A percentile compares a stretch with the other conserved stretches of the same genome.
These are phyloP conservation scores for Claviceps pazoutovae DNA, from an alignment of 2,329 filamentous ascomycete genomes.

Conservation along the genomic window DNA sequence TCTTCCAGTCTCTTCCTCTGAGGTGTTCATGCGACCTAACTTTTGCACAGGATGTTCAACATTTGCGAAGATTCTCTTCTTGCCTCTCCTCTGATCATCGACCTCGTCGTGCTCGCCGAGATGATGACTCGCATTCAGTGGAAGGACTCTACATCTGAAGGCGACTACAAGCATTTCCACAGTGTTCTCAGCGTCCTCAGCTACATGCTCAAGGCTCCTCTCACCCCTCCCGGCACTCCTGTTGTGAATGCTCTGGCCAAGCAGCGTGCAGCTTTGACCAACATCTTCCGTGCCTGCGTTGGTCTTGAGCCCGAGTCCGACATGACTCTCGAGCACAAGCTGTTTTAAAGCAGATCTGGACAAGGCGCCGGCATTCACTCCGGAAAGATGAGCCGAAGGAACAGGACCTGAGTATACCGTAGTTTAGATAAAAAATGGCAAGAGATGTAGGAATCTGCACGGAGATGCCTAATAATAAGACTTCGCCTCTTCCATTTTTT, in stretches of 20 bases:
- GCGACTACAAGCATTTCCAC: slow-evolving; percentile 86
- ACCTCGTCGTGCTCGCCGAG: slow-evolving; percentile 82
- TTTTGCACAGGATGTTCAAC: slow-evolving; percentile 70
- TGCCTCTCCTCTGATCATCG: slow-evolving; percentile 92
- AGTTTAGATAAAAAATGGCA: slow-evolving; percentile 5
- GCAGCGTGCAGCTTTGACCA: slow-evolving; percentile 86
- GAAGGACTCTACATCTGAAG: slow-evolving; percentile 48
- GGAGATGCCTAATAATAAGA: not conserved
- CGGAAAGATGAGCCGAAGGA: no score
- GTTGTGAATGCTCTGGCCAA: slow-evolving; percentile 93
- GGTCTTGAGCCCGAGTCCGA: slow-evolving; percentile 95
- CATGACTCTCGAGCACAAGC: slow-evolving; percentile 98
- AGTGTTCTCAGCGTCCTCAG: slow-evolving; percentile 91
- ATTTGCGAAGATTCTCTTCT: slow-evolving; percentile 97
- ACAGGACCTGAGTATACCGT: not conserved
- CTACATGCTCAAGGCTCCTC: slow-evolving; percentile 96
- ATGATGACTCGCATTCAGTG: slow-evolving; percentile 98
- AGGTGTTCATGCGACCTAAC: slow-evolving; percentile 7
- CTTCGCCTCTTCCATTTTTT: not conserved
- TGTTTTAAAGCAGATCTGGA: slow-evolving; percentile 45
- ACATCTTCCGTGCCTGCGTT: slow-evolving; percentile 97
- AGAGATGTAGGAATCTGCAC: slow-evolving; percentile 9
- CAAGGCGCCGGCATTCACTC: not conserved
- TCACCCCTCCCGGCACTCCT: slow-evolving; percentile 87
- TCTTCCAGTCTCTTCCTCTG: not conserved